Percentiles rank a stretch among this genome's conserved stretches.
Evolutionary conservation across 192 early-diverging fungal species (phyloP).

Genomic region (Backusella macrospora): DNA sequence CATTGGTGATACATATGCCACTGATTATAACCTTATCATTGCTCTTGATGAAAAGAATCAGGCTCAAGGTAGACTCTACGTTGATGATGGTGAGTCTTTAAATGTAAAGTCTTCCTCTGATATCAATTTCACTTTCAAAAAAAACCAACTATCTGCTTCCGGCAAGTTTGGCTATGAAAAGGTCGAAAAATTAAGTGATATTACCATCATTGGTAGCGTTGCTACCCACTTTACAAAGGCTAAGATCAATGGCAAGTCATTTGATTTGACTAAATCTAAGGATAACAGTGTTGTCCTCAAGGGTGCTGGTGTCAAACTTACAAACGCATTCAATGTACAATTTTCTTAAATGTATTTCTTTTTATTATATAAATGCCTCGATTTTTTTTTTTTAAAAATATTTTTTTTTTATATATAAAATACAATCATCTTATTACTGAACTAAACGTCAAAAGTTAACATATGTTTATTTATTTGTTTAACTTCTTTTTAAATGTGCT

Average conservation of each 20-base stretch:
- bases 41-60: conserved; percentile 50
- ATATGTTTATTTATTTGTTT: too few species aligned
- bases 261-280: background rate
- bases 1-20: conserved; percentile 45
- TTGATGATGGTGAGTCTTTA: conserved; percentile 66
- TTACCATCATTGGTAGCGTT: conserved; percentile 15
- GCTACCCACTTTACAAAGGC: conserved; percentile 2
- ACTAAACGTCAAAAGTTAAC: too few species aligned
- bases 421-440: too few species aligned
- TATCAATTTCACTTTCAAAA: conserved; percentile 22
- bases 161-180: conserved; percentile 32
- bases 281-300: background rate
- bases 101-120: conserved; percentile 28
- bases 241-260: conserved; percentile 17
- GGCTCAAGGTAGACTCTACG: conserved; percentile 56
- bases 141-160: conserved; percentile 24
- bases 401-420: too few species aligned
- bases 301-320: background rate
- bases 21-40: conserved; percentile 54
- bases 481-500: too few species aligned
- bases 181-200: background rate
- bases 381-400: too few species aligned
- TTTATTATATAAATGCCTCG: background rate
- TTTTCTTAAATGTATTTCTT: conserved; percentile 3
- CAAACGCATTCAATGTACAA: conserved; percentile 8